phyloP scores from a whole-genome alignment of 306 rosid genomes.

The Ammopiptanthus mongolicus region DNA sequence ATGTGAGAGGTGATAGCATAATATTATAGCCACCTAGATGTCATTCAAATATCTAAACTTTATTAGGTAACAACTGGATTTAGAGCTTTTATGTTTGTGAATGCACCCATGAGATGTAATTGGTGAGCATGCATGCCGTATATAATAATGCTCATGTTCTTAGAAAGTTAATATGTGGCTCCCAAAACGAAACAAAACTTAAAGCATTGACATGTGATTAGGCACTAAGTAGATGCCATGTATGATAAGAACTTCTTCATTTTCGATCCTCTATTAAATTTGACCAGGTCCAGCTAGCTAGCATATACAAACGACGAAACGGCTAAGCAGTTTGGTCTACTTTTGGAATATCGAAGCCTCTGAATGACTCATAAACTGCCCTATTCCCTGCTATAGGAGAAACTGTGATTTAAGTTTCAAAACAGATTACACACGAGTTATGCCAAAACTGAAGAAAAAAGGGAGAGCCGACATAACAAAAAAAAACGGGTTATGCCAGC shows the following conservation, averaged over 20 bases:
- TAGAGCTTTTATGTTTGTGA: background rate
- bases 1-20: too few species aligned
- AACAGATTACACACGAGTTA: background rate
- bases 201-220: background rate
- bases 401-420: background rate
- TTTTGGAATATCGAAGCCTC: background rate
- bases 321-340: background rate
- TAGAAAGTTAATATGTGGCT: background rate
- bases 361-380: conserved; percentile 2
- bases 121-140: background rate
- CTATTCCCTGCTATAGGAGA: background rate
- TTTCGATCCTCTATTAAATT: background rate
- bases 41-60: background rate
- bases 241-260: background rate
- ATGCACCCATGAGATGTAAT: background rate
- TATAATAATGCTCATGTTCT: background rate
- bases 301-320: background rate
- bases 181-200: background rate
- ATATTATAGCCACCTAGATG: too few species aligned
- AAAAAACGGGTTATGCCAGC: background rate
- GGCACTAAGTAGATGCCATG: background rate
- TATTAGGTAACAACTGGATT: background rate
- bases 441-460: background rate
- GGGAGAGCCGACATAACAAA: background rate
- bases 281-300: too few species aligned